Base-by-base conservation (phyloP, 441 rosid species). In the Brassica balearica region DNA sequence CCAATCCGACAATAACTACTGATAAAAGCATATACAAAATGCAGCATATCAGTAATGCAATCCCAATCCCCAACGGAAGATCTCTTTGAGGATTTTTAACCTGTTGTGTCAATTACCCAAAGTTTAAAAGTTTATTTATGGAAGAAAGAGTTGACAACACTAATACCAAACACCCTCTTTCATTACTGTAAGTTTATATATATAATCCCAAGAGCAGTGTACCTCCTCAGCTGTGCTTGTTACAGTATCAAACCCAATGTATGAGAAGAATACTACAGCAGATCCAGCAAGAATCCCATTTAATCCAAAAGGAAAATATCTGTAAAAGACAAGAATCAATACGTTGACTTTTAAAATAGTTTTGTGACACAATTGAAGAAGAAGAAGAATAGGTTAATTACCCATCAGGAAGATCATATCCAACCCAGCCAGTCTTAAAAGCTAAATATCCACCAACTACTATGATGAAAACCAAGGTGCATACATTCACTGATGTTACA, bases 281-380 rank as follows among this genome's bases (percentile, higher is more conserved):
- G 98, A 88, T 69, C 96, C 98, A 7, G 95, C 91, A 67, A 91
- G 95, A 88, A 93, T 89, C 53, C 98, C 98, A 64, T 90, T 88
- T 59, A 90, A 81, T 60, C 98, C 96, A 72, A 88, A 91, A 46
- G 96, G 96, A 73, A 91, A 88, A 81, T 88, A 91, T 80, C 98
- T 93, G 80, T 27, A 73, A 82, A 6, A 79, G 53, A 67, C 36
- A 78, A 58, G 67, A 64, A 25, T 64, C 22, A 53, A 53, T 14
- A 15, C n/a, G 0, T 19, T 17, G 5, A 15, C 60, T 1, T 55
- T 17, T 15, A 55, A 56, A 17, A 7, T 56, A 7, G 2, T 17
- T 17, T 2, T 56, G 25, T 7, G 29, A 68, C 74, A 65, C 29
- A 32, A 59, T 53, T 46, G 29, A 74, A 76, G 48, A 19, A 51